Evolutionary conservation across 106 monocot genomes (phyloP).

Genomic region (Ottelia alismoides): DNA sequence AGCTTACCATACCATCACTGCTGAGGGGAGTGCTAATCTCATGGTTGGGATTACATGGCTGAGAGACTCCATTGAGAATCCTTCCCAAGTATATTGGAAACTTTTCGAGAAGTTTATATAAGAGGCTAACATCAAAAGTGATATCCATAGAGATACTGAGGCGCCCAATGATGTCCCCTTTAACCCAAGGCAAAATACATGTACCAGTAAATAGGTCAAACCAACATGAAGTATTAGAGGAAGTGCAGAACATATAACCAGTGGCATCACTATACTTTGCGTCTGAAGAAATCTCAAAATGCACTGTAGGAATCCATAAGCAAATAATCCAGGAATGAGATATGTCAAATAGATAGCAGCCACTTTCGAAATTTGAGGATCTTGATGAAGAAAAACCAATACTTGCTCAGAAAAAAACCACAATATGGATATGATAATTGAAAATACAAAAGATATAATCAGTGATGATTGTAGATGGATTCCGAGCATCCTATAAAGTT

Average conservation of each 20-base stretch:
- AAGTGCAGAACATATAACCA: constrained; percentile 40
- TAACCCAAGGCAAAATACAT: constrained; percentile 43
- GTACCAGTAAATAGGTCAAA: constrained; percentile 42
- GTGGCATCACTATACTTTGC: constrained; percentile 45
- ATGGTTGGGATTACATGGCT: constrained; percentile 38
- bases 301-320: constrained; percentile 59
- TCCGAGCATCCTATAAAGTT: constrained; percentile 47
- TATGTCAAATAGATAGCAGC: constrained; percentile 41
- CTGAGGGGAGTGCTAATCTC: constrained; percentile 69
- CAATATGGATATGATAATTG: constrained; percentile 29
- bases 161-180: constrained; percentile 35
- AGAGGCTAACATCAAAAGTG: constrained; percentile 39
- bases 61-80: constrained; percentile 48
- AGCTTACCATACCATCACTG: constrained; percentile 88
- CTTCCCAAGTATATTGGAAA: constrained; percentile 56
- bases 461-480: constrained; percentile 71
- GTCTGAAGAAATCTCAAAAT: constrained; percentile 73
- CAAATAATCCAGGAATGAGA: constrained; percentile 66
- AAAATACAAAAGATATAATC: constrained; percentile 26
- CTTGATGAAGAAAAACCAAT: constrained; percentile 54
- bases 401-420: constrained; percentile 59
- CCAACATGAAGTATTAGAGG: constrained; percentile 40
- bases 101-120: constrained; percentile 41
- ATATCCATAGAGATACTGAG: constrained; percentile 49
- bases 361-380: constrained; percentile 40